Evolutionary conservation across 2,329 filamentous ascomycete genomes (phyloP).

Genomic region (Aspergillus ochraceoroseus): DNA sequence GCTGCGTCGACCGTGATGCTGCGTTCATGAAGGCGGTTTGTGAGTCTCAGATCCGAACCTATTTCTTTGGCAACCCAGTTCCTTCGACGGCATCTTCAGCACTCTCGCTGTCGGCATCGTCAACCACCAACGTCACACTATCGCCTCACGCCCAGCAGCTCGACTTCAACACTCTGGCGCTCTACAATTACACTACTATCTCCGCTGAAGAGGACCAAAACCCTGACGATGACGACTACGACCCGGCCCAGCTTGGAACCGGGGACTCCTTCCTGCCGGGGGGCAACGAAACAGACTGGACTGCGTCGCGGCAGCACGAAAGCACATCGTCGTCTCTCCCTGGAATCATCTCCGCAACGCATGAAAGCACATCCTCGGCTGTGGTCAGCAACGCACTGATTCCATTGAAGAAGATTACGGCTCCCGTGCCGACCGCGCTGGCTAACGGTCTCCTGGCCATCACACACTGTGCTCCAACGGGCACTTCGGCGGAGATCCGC

Average conservation of each 20-base stretch:
- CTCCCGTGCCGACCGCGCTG: conserved; percentile 56
- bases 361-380: conserved; percentile 12
- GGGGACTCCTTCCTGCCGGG: conserved; percentile 37
- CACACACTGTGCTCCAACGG: conserved; percentile 67
- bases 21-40: conserved; percentile 67
- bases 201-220: conserved; percentile 46
- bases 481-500: conserved; percentile 66
- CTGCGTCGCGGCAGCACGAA: conserved; percentile 17
- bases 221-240: conserved; percentile 37
- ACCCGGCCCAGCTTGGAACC: conserved; percentile 32
- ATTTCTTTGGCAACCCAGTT: conserved; percentile 77
- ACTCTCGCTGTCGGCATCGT: conserved; percentile 33
- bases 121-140: conserved; percentile 60
- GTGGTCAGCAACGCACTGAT: conserved; percentile 24
- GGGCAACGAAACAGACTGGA: conserved; percentile 23
- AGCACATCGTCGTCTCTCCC: conserved; percentile 22
- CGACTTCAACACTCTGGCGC: conserved; percentile 66
- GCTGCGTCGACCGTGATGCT: conserved; percentile 71
- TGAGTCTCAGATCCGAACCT: conserved; percentile 76
- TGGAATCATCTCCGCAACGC: conserved; percentile 22
- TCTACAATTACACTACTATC: conserved; percentile 67
- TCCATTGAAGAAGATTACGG: conserved; percentile 57
- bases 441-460: conserved; percentile 80
- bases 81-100: conserved; percentile 37
- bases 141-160: conserved; percentile 84